These are phyloP conservation scores for Thraustotheca clavata DNA, from an alignment of 352 stramenopile species.

Conservation along the genomic window DNA sequence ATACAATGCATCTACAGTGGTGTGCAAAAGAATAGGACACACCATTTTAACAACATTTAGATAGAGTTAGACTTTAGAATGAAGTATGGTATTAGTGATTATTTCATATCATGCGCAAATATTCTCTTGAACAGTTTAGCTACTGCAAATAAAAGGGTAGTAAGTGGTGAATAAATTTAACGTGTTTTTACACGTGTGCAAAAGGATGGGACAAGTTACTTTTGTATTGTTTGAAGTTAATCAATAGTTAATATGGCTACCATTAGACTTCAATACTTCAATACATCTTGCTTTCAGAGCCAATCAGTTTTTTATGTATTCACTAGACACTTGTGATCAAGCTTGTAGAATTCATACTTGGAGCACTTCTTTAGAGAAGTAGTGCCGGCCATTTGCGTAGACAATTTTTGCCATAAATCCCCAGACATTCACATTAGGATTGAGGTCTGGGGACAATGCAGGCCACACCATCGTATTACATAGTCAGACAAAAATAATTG, in stretches of 20 bases:
- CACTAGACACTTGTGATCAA: neutral
- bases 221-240: too few species aligned
- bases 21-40: too few species aligned
- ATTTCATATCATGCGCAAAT: too few species aligned
- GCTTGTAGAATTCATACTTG: neutral
- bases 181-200: too few species aligned
- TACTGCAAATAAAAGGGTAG: too few species aligned
- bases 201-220: too few species aligned
- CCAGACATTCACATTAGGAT: slow-evolving; percentile 20
- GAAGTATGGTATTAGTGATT: too few species aligned
- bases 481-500: neutral
- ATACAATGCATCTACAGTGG: too few species aligned
- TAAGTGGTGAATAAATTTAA: too few species aligned
- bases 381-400: slow-evolving; percentile 1
- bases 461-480: neutral
- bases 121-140: too few species aligned
- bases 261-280: neutral
- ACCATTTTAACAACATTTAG: too few species aligned
- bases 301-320: neutral
- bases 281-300: neutral
- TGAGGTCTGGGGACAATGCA: slow-evolving; percentile 1
- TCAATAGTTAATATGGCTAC: neutral
- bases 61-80: too few species aligned
- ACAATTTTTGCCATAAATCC: neutral
- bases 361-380: neutral